Evolutionary conservation across 805 yeast species (phyloP).

Genomic region (Candida namnaoensis): DNA sequence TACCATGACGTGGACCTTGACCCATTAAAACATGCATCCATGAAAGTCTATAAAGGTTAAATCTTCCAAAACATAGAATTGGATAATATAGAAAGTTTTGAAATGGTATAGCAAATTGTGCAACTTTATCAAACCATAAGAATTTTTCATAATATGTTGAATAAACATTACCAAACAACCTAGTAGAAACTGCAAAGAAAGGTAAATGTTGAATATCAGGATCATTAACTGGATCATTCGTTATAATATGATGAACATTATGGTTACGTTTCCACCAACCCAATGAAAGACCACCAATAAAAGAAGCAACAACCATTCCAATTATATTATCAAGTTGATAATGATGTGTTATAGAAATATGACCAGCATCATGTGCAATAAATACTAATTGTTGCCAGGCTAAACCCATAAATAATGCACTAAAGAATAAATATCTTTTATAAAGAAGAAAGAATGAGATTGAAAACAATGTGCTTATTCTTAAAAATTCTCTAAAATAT

Average conservation of each 20-base stretch:
- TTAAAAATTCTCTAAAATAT: constrained; percentile 59
- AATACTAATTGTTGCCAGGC: constrained; percentile 90
- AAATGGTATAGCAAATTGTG: constrained; percentile 46
- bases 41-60: constrained; percentile 73
- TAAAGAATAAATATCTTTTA: constrained; percentile 32
- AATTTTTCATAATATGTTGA: constrained; percentile 72
- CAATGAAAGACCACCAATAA: constrained; percentile 77
- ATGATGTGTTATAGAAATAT: constrained; percentile 72
- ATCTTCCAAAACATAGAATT: constrained; percentile 73
- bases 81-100: constrained; percentile 74
- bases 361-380: constrained; percentile 89
- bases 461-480: constrained; percentile 47
- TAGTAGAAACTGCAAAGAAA: constrained; percentile 76
- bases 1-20: constrained; percentile 70
- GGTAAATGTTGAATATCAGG: constrained; percentile 94
- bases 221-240: constrained; percentile 92
- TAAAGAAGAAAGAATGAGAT: constrained; percentile 42
- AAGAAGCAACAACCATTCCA: constrained; percentile 69
- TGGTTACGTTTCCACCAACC: constrained; percentile 97
- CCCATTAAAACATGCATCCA: constrained; percentile 74
- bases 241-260: constrained; percentile 84
- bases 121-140: constrained; percentile 60
- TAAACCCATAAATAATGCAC: constrained; percentile 61
- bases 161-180: constrained; percentile 59
- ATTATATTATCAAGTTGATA: constrained; percentile 68